Evolutionary conservation across 2,329 filamentous ascomycete genomes (phyloP), one percentile per base, ranked within the genome.

Genomic region (Tolypocladium inflatum): DNA sequence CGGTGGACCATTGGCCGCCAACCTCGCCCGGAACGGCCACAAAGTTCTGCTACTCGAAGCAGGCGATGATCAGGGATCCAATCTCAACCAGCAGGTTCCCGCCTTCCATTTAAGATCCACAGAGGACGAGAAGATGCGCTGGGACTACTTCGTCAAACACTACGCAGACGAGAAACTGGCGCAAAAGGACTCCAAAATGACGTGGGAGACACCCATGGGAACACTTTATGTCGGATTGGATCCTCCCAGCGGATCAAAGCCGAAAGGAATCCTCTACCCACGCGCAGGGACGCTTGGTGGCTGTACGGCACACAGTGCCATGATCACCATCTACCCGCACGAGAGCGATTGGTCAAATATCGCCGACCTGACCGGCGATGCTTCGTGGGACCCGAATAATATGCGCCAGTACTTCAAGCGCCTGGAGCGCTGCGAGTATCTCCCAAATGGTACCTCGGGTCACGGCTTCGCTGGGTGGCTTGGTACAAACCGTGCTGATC

Each of bases 1-100:
- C 15, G 83, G 83, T 53, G 82, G 79, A 19, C 82, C 82, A 9
- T 68, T 86, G 6, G 82, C 83, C 15, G 79, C 80, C 30, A 77
- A 82, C 48, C 77, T 87, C 35, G 83, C 84, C n/a, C 71, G 80
- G 55, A 79, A 80, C 39, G 83, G 84, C 45, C 77, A 81, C 70
- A 80, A 77, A 62, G 81, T 81, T 2, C 78, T 86, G n/a, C 76
- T 87, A 3, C 75, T 86, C 38, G 82, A 85, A 63, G 82, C 82
- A 30, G 82, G 82, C 55, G 80, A 82, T 60, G 83, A 86, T 63
- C 77, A 83, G 60, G 79, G 76, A 21, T 72, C 42, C 45, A 69
- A 70, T 41, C 68, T 73, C 57, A 76, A 79, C 63, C 76, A 80
- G 60, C 74, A 77, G n/a, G 74, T 82, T 4, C 80, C 82, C 11